These are phyloP conservation scores for Sphagnurus paluster DNA, from an alignment of 1,284 basidiomycete genomes.

Conservation along the genomic window DNA sequence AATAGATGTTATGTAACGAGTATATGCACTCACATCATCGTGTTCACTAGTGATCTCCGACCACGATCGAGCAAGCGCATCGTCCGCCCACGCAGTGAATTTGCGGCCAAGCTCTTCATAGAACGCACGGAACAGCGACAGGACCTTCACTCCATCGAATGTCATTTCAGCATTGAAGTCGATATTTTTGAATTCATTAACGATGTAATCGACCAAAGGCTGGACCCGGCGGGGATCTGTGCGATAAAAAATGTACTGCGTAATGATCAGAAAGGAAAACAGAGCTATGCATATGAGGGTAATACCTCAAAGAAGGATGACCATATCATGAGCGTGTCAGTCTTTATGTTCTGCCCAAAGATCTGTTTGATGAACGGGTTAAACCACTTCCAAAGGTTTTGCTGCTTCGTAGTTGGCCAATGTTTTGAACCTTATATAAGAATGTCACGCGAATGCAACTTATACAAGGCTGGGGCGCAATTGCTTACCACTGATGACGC, in stretches of 20 bases:
- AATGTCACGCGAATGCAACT: background rate
- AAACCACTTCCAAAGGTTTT: constrained; percentile 82
- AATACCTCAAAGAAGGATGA: constrained; percentile 66
- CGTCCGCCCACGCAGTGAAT: constrained; percentile 75
- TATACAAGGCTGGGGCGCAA: background rate
- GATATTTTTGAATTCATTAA: constrained; percentile 58
- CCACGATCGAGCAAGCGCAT: constrained; percentile 71
- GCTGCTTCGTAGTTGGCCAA: constrained; percentile 77
- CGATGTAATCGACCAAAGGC: constrained; percentile 75
- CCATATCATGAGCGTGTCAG: constrained; percentile 69
- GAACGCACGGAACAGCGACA: constrained; percentile 63
- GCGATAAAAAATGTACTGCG: constrained; percentile 71
- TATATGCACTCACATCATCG: constrained; percentile 59
- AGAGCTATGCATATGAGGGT: constrained; percentile 3
- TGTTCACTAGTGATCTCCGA: constrained; percentile 73
- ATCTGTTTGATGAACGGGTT: constrained; percentile 67
- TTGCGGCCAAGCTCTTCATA: constrained; percentile 79
- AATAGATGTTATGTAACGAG: background rate
- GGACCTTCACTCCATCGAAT: constrained; percentile 66
- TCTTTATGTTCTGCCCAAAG: constrained; percentile 64
- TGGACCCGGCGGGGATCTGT: constrained; percentile 85
- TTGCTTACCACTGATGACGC: constrained; percentile 61
- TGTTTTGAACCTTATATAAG: constrained; percentile 75
- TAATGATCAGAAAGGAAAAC: constrained; percentile 4
- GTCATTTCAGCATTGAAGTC: constrained; percentile 79